These are phyloP conservation scores for Fusarium staphyleae DNA, from an alignment of 2,329 filamentous ascomycete species.

Conservation along the genomic window DNA sequence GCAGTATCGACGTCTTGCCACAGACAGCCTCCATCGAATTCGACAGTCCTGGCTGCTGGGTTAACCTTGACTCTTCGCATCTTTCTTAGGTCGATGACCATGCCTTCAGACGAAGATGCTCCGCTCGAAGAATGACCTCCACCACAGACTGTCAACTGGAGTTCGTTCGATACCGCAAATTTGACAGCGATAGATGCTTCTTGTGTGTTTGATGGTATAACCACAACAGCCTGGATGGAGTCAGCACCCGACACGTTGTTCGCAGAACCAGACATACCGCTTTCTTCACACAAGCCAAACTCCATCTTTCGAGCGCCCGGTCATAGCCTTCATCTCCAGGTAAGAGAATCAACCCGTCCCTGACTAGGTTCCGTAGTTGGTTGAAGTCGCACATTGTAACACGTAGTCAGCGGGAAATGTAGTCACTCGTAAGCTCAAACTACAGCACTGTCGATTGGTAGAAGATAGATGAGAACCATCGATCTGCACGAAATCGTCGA, in stretches of 20 bases:
- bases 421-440: background rate
- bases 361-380: slow-evolving; percentile 21
- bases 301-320: slow-evolving; percentile 46
- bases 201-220: slow-evolving; percentile 48
- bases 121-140: slow-evolving; percentile 64
- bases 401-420: background rate
- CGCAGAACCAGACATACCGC: slow-evolving; percentile 35
- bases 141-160: slow-evolving; percentile 60
- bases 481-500: background rate
- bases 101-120: slow-evolving; percentile 55
- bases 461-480: background rate
- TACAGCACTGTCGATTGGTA: background rate
- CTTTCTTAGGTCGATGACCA: slow-evolving; percentile 61
- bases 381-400: slow-evolving; percentile 29
- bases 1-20: slow-evolving; percentile 63
- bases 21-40: slow-evolving; percentile 56
- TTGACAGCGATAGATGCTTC: slow-evolving; percentile 43
- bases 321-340: slow-evolving; percentile 45
- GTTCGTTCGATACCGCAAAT: slow-evolving; percentile 41
- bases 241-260: background rate
- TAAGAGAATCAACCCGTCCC: slow-evolving; percentile 38
- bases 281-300: slow-evolving; percentile 44
- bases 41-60: slow-evolving; percentile 51
- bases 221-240: slow-evolving; percentile 48
- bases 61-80: slow-evolving; percentile 60